phyloP scores from a whole-genome alignment of 441 rosid genomes.

The Geranium incanum region DNA sequence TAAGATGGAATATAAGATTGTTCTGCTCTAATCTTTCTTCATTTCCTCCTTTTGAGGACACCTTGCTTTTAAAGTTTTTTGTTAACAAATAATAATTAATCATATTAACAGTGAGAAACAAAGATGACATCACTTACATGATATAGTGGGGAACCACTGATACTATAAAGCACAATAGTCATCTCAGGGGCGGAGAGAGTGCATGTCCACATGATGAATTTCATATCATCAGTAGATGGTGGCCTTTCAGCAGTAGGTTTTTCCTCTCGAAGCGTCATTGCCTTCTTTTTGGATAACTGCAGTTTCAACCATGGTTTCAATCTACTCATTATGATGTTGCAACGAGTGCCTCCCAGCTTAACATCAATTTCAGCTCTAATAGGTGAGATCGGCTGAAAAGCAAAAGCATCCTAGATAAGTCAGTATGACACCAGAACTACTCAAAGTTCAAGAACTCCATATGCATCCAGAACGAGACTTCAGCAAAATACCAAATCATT shows the following conservation, averaged over 20 bases:
- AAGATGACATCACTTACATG: constrained; percentile 59
- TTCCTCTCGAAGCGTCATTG: constrained; percentile 58
- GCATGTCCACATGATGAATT: constrained; percentile 85
- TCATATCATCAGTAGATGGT: constrained; percentile 46
- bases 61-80: constrained; percentile 9
- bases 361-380: constrained; percentile 87
- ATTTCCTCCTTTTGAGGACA: constrained; percentile 17
- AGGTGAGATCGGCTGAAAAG: constrained; percentile 63
- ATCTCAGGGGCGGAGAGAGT: constrained; percentile 97
- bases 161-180: constrained; percentile 62
- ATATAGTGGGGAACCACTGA: constrained; percentile 58
- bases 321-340: constrained; percentile 60
- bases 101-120: constrained; percentile 6
- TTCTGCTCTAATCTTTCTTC: constrained; percentile 6
- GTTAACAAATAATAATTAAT: constrained; percentile 8
- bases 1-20: not conserved
- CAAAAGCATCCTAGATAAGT: constrained; percentile 16
- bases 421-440: constrained; percentile 5
- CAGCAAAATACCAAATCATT: not conserved
- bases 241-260: constrained; percentile 37
- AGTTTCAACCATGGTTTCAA: constrained; percentile 78
- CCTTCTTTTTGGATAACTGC: constrained; percentile 60
- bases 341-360: constrained; percentile 79
- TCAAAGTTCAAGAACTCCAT: not conserved
- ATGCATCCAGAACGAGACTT: constrained; percentile 8